A percentile compares a stretch with the other conserved stretches of the same genome.
Evolutionary conservation across 75 land plant species (phyloP).

Genomic region (Pseudotsuga menziesii): DNA sequence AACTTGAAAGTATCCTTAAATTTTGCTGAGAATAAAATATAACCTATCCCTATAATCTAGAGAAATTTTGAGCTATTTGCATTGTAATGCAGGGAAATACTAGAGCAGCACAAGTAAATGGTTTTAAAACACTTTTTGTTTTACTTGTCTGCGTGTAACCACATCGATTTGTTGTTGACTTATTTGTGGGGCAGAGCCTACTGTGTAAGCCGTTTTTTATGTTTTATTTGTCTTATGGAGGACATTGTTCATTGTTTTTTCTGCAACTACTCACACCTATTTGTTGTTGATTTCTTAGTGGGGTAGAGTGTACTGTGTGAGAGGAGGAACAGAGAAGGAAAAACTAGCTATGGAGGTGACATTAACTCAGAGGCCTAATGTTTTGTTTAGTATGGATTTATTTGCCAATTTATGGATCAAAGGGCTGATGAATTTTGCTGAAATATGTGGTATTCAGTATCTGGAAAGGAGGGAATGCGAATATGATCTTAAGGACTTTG

Average conservation of each 20-base stretch:
- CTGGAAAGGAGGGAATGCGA: slow-evolving; percentile 86
- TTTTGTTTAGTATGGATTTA: too few relatives aligned
- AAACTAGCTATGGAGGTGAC: slow-evolving; percentile 58
- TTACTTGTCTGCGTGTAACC: not conserved
- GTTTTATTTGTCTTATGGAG: too few relatives aligned
- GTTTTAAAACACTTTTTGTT: too few relatives aligned
- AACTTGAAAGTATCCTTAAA: too few relatives aligned
- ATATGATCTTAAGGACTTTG: slow-evolving; percentile 59
- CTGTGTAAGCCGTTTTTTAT: slow-evolving; percentile 33
- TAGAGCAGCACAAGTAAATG: too few relatives aligned
- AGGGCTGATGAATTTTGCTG: too few relatives aligned
- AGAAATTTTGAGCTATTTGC: too few relatives aligned
- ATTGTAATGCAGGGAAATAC: too few relatives aligned
- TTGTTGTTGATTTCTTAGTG: slow-evolving; percentile 41
- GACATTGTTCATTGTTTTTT: not conserved
- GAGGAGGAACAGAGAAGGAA: slow-evolving; percentile 59
- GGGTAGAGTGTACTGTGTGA: slow-evolving; percentile 89
- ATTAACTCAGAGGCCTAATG: too few relatives aligned
- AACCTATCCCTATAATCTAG: too few relatives aligned
- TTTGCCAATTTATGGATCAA: too few relatives aligned
- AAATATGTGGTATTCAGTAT: slow-evolving; percentile 42
- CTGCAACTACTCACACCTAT: not conserved
- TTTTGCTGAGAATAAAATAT: too few relatives aligned
- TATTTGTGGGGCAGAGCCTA: slow-evolving; percentile 90
- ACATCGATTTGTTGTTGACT: not conserved